A percentile compares a stretch with the other conserved stretches of the same genome.
phyloP scores from a whole-genome alignment of 2,329 filamentous ascomycete genomes.

The Colletotrichum salicis region DNA sequence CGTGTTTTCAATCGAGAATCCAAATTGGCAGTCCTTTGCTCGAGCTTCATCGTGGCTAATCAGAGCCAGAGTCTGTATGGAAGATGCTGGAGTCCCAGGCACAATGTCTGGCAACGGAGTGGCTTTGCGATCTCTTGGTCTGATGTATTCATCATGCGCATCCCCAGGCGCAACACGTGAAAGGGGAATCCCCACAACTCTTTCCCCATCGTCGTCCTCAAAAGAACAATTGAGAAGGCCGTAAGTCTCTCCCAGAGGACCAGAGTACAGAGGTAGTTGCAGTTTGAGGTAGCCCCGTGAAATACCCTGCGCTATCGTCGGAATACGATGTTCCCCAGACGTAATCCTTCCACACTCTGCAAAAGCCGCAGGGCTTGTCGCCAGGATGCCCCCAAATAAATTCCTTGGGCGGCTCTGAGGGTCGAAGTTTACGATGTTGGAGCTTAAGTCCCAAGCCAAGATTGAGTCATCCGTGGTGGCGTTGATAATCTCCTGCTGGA shows the following conservation, averaged over 20 bases:
- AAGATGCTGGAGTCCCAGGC: background rate
- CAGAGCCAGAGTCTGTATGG: background rate
- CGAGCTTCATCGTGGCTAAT: background rate
- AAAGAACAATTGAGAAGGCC: constrained; percentile 1
- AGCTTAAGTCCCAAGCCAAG: constrained; percentile 32
- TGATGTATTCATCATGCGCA: background rate
- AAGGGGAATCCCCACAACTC: background rate
- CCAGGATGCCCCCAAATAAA: background rate
- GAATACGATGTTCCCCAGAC: background rate
- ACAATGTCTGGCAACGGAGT: background rate
- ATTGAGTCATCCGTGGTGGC: constrained; percentile 36
- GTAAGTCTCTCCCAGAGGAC: background rate
- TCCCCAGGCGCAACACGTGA: background rate
- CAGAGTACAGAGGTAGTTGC: background rate
- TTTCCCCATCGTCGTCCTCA: background rate
- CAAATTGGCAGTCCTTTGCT: background rate
- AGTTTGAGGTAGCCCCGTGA: background rate
- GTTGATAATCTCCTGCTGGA: constrained; percentile 37
- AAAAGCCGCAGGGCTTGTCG: background rate
- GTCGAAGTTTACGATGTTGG: background rate
- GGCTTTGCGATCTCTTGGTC: background rate
- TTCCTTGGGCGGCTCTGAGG: no score
- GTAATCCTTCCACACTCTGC: background rate
- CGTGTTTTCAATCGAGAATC: background rate
- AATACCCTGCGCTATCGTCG: background rate